These are phyloP conservation scores for Boletus pseudopeckii DNA, from an alignment of 768 basidiomycete genomes.

Conservation along the genomic window DNA sequence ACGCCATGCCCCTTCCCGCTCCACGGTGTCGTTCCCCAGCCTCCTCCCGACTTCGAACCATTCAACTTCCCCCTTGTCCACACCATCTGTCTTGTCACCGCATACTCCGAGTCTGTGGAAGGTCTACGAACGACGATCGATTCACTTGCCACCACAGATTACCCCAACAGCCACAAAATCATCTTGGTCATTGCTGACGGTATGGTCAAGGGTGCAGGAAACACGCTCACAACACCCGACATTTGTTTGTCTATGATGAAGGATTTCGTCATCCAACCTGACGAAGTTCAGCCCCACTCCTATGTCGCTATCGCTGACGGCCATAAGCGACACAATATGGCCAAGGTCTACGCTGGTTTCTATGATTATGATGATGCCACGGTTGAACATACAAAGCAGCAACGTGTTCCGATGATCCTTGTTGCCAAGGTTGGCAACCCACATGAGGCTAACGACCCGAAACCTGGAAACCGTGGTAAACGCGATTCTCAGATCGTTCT, in stretches of 20 bases:
- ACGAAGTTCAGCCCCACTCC: slow-evolving; percentile 89
- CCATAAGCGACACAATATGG: slow-evolving; percentile 99
- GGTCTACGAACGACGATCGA: slow-evolving; percentile 97
- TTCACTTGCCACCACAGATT: slow-evolving; percentile 96
- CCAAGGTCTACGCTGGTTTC: slow-evolving; percentile 96
- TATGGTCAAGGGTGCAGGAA: slow-evolving; percentile 96
- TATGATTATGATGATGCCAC: slow-evolving; percentile 93
- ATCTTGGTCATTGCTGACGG: slow-evolving; percentile 96
- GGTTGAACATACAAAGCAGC: slow-evolving; percentile 88
- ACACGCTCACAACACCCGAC: slow-evolving; percentile 85
- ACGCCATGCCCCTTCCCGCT: slow-evolving; percentile 92
- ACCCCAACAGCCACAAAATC: slow-evolving; percentile 95
- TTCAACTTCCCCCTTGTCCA: slow-evolving; percentile 95
- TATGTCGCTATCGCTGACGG: slow-evolving; percentile 99
- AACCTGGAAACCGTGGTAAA: slow-evolving; percentile 98
- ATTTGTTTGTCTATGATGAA: slow-evolving; percentile 97
- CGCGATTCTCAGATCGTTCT: slow-evolving; percentile 97
- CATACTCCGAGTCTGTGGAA: slow-evolving; percentile 96
- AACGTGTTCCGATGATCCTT: slow-evolving; percentile 92
- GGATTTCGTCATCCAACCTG: slow-evolving; percentile 74
- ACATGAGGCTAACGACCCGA: slow-evolving; percentile 79
- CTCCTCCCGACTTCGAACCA: slow-evolving; percentile 86
- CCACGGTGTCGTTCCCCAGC: slow-evolving; percentile 86
- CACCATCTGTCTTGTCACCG: slow-evolving; percentile 94
- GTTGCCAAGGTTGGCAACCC: slow-evolving; percentile 97